Evolutionary conservation across 1,139 yeast species (phyloP).

Genomic region (Scheffersomyces titani): DNA sequence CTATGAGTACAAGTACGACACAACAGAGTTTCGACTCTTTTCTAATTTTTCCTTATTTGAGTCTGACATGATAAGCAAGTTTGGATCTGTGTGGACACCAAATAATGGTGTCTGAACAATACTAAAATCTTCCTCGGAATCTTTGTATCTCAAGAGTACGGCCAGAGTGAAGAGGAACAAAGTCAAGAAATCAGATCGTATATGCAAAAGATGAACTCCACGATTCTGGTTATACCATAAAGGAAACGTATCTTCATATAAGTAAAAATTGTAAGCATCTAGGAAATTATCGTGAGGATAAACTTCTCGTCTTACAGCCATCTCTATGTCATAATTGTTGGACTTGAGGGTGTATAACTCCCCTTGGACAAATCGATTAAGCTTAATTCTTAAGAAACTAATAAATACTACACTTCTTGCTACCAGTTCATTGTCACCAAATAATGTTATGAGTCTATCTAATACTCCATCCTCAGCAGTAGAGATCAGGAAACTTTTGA

Average conservation of each 20-base stretch:
- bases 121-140: conserved; percentile 13
- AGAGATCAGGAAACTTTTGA: conserved; percentile 24
- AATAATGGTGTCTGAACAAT: conserved; percentile 20
- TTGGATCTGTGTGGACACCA: conserved; percentile 28
- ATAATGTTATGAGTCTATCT: conserved; percentile 29
- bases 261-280: conserved; percentile 2
- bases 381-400: conserved; percentile 22
- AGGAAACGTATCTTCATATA: conserved; percentile 11
- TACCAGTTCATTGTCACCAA: conserved; percentile 23
- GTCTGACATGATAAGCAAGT: conserved; percentile 23
- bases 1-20: neutral
- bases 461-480: conserved; percentile 23
- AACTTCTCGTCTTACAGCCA: conserved; percentile 5
- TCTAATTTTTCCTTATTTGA: conserved; percentile 15
- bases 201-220: conserved; percentile 9
- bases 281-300: neutral
- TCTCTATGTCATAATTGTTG: conserved; percentile 19
- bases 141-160: neutral
- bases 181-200: conserved; percentile 23
- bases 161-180: conserved; percentile 9
- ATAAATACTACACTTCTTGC: conserved; percentile 25
- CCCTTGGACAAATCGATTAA: conserved; percentile 23
- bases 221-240: conserved; percentile 9
- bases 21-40: neutral
- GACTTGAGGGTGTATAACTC: conserved; percentile 34